Evolutionary conservation across 2,329 filamentous ascomycete genomes (phyloP).

Genomic region (Cadophora sp.): DNA sequence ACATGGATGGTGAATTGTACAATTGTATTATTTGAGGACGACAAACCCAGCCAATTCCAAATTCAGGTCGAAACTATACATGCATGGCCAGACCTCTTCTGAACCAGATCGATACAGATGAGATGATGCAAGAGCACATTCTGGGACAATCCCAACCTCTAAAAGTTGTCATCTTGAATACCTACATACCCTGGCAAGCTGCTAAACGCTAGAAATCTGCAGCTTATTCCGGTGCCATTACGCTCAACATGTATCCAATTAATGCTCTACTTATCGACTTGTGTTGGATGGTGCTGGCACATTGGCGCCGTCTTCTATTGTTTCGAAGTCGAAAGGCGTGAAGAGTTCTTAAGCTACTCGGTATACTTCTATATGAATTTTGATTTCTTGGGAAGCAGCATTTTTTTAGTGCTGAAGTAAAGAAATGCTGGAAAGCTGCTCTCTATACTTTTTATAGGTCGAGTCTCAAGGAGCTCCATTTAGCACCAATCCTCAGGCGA

Average conservation of each 20-base stretch:
- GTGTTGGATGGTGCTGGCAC: not conserved
- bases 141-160: not conserved
- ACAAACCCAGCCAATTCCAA: conserved; percentile 29
- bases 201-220: not conserved
- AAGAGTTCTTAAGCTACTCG: not conserved
- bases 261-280: not conserved
- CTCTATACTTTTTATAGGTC: not conserved
- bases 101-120: not conserved
- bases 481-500: conserved; percentile 25
- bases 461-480: not conserved
- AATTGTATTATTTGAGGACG: conserved; percentile 40
- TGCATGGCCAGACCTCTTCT: not conserved
- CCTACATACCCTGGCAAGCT: not conserved
- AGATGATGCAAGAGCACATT: not conserved
- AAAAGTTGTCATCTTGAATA: not conserved
- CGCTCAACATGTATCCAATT: not conserved
- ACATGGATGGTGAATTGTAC: conserved; percentile 35
- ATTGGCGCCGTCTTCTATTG: not conserved
- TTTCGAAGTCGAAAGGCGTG: not conserved
- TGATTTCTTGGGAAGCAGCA: not conserved
- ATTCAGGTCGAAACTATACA: not conserved
- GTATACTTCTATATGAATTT: not conserved
- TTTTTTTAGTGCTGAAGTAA: not conserved
- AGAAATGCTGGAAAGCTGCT: not conserved
- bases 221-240: not conserved